Conservation (phyloP, 2,329 filamentous ascomycete species). For the Aspergillus amoenus region DNA sequence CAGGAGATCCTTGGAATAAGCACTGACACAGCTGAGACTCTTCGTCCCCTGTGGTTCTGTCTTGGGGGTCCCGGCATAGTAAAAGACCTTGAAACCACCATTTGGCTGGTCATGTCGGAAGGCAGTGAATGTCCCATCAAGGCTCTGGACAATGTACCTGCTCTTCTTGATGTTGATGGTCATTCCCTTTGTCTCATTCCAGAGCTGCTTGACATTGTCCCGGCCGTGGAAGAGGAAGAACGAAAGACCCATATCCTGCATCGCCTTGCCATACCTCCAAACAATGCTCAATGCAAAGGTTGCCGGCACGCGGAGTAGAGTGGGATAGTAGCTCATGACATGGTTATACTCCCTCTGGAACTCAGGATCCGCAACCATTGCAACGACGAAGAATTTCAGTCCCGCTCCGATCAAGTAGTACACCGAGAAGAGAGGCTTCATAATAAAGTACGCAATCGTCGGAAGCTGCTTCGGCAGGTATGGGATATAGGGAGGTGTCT, state of each 20-base stretch:
- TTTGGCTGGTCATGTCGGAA: constrained; percentile 45
- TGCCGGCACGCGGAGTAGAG: constrained; percentile 36
- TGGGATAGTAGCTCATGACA: constrained; percentile 38
- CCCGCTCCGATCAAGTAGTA: constrained; percentile 46
- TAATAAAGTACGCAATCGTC: constrained; percentile 24
- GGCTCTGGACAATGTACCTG: constrained; percentile 48
- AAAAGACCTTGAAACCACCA: constrained; percentile 43
- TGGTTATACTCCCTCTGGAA: constrained; percentile 52
- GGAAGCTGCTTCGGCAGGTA: constrained; percentile 28
- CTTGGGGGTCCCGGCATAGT: constrained; percentile 41
- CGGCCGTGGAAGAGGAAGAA: constrained; percentile 53
- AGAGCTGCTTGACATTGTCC: constrained; percentile 48
- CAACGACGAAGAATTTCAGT: constrained; percentile 51
- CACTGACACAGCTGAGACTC: constrained; percentile 47
- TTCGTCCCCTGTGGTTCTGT: constrained; percentile 46
- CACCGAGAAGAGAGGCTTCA: constrained; percentile 37
- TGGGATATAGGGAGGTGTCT: constrained; percentile 29
- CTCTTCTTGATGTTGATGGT: constrained; percentile 49
- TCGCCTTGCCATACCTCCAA: constrained; percentile 49
- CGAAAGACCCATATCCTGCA: constrained; percentile 47
- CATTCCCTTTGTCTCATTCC: constrained; percentile 51
- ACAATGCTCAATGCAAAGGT: constrained; percentile 46
- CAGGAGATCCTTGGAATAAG: constrained; percentile 49
- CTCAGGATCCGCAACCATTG: constrained; percentile 53
- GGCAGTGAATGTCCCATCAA: constrained; percentile 51